These are phyloP conservation scores for Talaromyces sp. DNA, from an alignment of 2,329 filamentous ascomycete species.

Conservation along the genomic window DNA sequence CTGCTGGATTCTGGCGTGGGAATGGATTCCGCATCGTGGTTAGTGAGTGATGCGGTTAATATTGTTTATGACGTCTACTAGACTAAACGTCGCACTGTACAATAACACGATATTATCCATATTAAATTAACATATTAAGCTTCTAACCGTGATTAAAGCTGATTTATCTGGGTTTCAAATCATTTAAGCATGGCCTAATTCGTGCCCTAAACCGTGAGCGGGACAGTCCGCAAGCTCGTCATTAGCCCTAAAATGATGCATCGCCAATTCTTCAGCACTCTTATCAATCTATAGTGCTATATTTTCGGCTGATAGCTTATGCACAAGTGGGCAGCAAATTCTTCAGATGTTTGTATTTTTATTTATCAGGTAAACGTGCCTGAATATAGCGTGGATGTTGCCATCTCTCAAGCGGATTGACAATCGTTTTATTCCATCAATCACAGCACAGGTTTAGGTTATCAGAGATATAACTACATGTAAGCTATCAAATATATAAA, in stretches of 20 bases:
- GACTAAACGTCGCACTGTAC: neutral
- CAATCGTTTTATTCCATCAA: neutral
- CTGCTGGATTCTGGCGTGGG: neutral
- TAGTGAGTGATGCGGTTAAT: neutral
- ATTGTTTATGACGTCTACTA: neutral
- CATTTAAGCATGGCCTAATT: neutral
- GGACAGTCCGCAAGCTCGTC: neutral
- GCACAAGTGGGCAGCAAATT: neutral
- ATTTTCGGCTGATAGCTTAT: neutral
- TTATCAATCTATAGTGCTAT: neutral
- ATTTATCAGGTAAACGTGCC: neutral
- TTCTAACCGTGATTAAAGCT: neutral
- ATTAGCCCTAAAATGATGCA: neutral
- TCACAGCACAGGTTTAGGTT: neutral
- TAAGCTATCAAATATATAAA: neutral
- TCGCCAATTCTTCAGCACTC: neutral
- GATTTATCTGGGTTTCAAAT: neutral
- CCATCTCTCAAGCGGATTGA: neutral
- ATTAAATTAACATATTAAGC: neutral
- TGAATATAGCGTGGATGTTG: constrained; percentile 1
- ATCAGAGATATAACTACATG: neutral
- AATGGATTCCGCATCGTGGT: neutral
- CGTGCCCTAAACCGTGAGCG: neutral
- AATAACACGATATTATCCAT: neutral
- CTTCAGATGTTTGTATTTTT: neutral